Base-by-base conservation (phyloP, 148 eudicot species). In the Polygonum aviculare region DNA sequence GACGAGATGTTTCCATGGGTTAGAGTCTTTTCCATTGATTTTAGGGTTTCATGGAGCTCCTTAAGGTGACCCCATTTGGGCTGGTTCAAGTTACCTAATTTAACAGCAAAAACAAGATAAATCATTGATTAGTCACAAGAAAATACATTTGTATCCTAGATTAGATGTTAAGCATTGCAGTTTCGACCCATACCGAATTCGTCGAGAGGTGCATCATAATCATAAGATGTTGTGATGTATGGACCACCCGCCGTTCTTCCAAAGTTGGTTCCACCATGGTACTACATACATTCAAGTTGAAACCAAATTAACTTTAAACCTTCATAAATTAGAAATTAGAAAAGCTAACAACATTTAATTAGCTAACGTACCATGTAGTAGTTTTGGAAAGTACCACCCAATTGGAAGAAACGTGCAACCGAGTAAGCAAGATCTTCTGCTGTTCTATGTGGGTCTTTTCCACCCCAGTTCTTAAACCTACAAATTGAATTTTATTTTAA, bases 251-350 rank as follows among this genome's bases (percentile, higher is more conserved):
- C 70, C 0, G 75, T 51, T 12, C 87, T 74, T 1, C 90, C 90
- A 75, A 87, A 87, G 52, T 87, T 83, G 7, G 90, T 87, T 15
- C 90, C 90, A 3, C 90, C 90, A 54, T 87, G 88, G 50, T 87
- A 87, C 90, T 87, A 16, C 3, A 47, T 18, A 21, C 75, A 76
- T 59, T 8, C 4, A 39, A 41, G 41, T 12, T 12, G 11, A 76
- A 18, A 47, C 14, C 6, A 4, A 76, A 48, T 26, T 26, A 26
- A 26, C 31, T 1, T 26, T 26, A 26, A 26, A 26, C 31, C 31
- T 26, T 26, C 31, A 47, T 7, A 76, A 41, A 18, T 31, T 21
- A 12, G 3, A 75, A 12, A 22, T 15, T 14, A 19, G 51, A 2
- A 35, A 75, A 38, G 38, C 3, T n/a, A 21, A 78, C 3, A 0